phyloP scores from a whole-genome alignment of 2,329 filamentous ascomycete genomes.

The Neurospora crassa region DNA sequence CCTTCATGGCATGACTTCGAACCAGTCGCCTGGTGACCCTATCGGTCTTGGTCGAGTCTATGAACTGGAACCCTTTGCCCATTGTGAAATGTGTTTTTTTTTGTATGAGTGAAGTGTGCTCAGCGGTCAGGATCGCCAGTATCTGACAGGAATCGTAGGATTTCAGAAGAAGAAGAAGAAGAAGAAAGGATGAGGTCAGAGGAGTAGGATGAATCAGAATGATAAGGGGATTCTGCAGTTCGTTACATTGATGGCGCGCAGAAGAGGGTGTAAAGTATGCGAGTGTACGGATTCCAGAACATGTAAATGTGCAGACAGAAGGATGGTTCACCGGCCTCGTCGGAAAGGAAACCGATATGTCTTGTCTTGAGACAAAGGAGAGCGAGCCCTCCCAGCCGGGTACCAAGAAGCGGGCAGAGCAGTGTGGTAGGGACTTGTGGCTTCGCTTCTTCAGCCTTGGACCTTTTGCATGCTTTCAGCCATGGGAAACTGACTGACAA shows the following conservation, averaged over 20 bases:
- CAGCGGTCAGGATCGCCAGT: background rate
- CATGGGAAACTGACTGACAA: background rate
- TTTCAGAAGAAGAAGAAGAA: background rate
- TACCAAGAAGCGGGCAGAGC: background rate
- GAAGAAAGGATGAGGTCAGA: background rate
- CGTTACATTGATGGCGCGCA: background rate
- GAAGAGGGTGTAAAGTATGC: background rate
- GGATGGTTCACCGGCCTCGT: background rate
- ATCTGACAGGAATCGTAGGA: background rate
- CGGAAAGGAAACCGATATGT: background rate
- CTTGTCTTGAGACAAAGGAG: background rate
- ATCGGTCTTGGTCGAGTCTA: constrained; percentile 3
- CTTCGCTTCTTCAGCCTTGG: background rate
- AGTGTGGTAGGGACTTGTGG: background rate
- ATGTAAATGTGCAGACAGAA: background rate
- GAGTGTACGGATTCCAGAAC: background rate
- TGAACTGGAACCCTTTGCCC: background rate
- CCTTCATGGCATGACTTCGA: constrained; percentile 6
- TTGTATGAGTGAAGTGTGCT: background rate
- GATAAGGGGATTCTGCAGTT: background rate
- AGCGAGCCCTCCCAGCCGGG: background rate
- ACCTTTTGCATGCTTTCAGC: background rate
- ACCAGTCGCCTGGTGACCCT: constrained; percentile 1
- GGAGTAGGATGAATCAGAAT: background rate
- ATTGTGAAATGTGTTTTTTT: background rate